These are phyloP conservation scores for Aspergillus floridensis DNA, from an alignment of 2,329 filamentous ascomycete genomes.

Conservation along the genomic window DNA sequence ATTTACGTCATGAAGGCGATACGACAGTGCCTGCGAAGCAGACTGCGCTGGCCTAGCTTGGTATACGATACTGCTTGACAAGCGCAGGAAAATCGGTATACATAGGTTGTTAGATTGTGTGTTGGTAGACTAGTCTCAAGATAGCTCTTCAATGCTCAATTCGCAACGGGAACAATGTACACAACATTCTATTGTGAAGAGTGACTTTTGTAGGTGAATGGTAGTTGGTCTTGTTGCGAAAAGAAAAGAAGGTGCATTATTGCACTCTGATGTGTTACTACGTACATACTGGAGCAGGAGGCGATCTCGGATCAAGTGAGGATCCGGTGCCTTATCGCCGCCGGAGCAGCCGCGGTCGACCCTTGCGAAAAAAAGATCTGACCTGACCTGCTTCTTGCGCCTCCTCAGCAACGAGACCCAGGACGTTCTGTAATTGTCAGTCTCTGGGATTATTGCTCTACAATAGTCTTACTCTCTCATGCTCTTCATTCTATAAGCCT, in stretches of 20 bases:
- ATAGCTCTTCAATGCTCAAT: neutral
- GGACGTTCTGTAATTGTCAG: neutral
- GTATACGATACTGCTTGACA: neutral
- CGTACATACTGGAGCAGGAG: neutral
- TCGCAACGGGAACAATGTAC: too few relatives aligned
- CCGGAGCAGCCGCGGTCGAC: conserved; percentile 15
- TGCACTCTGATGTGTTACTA: neutral
- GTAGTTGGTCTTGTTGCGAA: neutral
- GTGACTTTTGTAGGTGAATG: neutral
- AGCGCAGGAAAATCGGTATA: neutral
- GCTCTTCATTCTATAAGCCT: neutral
- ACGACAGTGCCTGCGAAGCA: neutral
- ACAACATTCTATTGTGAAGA: too few relatives aligned
- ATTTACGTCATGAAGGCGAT: neutral
- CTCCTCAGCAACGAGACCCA: neutral
- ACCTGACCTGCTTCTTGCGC: conserved; percentile 10
- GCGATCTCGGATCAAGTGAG: conserved; percentile 23
- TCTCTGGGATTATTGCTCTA: neutral
- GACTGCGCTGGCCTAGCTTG: neutral
- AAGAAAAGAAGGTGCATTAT: neutral
- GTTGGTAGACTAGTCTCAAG: neutral
- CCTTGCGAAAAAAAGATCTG: conserved; percentile 17
- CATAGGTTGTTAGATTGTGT: neutral
- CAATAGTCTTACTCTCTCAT: neutral
- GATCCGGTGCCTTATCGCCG: conserved; percentile 25